These are phyloP conservation scores for Trametes sanguinea DNA, from an alignment of 768 basidiomycete genomes.

Conservation along the genomic window DNA sequence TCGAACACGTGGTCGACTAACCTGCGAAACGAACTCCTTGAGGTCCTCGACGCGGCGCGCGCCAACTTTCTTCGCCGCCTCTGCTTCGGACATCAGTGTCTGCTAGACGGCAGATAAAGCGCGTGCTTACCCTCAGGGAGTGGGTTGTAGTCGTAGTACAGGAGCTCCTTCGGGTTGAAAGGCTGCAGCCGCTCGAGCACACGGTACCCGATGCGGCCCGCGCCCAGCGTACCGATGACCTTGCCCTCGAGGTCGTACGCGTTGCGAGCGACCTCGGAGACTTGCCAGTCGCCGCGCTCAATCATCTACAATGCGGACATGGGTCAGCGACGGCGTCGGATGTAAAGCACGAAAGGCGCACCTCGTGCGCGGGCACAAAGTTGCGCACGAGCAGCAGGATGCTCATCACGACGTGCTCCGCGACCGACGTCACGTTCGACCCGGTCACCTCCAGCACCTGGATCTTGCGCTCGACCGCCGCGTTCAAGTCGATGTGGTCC, in stretches of 20 bases:
- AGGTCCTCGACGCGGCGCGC: slow-evolving; percentile 79
- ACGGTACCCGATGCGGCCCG: slow-evolving; percentile 84
- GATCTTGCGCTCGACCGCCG: slow-evolving; percentile 76
- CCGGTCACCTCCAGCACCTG: slow-evolving; percentile 75
- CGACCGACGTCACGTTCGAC: slow-evolving; percentile 88
- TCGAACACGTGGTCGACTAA: too few relatives aligned
- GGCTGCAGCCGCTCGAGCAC: slow-evolving; percentile 77
- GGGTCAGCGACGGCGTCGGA: background rate
- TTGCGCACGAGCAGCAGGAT: slow-evolving; percentile 90
- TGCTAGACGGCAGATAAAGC: too few relatives aligned
- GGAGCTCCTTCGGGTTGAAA: slow-evolving; percentile 86
- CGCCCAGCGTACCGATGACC: slow-evolving; percentile 86
- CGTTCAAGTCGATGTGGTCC: slow-evolving; percentile 89
- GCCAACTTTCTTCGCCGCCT: slow-evolving; percentile 64
- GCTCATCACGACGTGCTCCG: slow-evolving; percentile 89
- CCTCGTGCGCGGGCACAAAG: slow-evolving; percentile 85
- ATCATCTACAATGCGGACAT: slow-evolving; percentile 55
- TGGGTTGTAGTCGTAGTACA: slow-evolving; percentile 86
- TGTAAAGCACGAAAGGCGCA: slow-evolving; percentile 29
- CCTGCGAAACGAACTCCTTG: slow-evolving; percentile 50
- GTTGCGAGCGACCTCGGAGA: slow-evolving; percentile 78
- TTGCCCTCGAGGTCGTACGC: slow-evolving; percentile 91
- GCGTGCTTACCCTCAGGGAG: slow-evolving; percentile 45
- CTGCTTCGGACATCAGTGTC: slow-evolving; percentile 23
- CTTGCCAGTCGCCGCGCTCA: slow-evolving; percentile 83